phyloP scores from a whole-genome alignment of 108 stramenopile species.

The Cyclotella atomus region DNA sequence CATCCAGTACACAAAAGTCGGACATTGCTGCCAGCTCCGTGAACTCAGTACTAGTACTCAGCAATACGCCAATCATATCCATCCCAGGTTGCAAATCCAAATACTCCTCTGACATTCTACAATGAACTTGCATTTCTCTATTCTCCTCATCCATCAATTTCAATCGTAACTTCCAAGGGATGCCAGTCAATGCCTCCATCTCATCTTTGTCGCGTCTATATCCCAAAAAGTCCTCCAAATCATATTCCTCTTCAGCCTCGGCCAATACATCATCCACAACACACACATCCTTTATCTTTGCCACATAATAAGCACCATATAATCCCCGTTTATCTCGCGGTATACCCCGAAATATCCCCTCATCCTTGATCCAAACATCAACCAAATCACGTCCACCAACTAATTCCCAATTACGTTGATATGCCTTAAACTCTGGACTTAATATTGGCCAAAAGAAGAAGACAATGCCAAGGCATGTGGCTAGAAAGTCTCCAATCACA shows the following conservation, averaged over 20 bases:
- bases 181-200: conserved; percentile 66
- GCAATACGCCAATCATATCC: conserved; percentile 57
- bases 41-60: conserved; percentile 66
- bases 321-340: conserved; percentile 60
- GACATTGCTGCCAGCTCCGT: conserved; percentile 67
- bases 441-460: conserved; percentile 79
- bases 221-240: conserved; percentile 72
- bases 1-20: conserved; percentile 73
- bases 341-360: conserved; percentile 20
- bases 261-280: conserved; percentile 72
- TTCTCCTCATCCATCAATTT: conserved; percentile 54
- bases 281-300: conserved; percentile 63
- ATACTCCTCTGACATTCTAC: conserved; percentile 80
- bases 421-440: conserved; percentile 74
- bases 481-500: conserved; percentile 75
- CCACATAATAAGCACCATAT: conserved; percentile 74
- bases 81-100: conserved; percentile 61
- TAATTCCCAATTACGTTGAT: conserved; percentile 84
- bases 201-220: conserved; percentile 76
- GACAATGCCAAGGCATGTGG: conserved; percentile 67
- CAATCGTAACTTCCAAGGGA: conserved; percentile 74
- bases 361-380: conserved; percentile 73
- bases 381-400: conserved; percentile 73
- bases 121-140: conserved; percentile 74
- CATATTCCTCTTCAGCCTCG: conserved; percentile 56